Conservation (phyloP, 1,284 basidiomycete species). For the Ustanciosporium gigantosporum region DNA sequence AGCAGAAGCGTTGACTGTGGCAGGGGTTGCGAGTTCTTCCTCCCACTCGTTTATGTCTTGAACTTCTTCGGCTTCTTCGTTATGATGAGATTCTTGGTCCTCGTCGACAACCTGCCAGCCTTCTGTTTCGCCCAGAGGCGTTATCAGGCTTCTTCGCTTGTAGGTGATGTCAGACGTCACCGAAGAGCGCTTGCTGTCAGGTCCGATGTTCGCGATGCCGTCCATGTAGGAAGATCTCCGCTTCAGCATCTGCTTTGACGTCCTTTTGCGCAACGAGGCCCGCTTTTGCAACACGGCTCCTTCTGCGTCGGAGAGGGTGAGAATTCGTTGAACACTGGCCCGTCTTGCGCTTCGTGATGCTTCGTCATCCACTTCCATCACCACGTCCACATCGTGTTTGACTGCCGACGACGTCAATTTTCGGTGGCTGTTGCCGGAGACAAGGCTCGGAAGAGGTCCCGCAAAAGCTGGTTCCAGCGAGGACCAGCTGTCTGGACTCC, state of each 20-base stretch:
- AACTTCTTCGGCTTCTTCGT: slow-evolving; percentile 1
- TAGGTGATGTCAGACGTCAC: slow-evolving; percentile 1
- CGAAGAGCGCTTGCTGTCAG: slow-evolving; percentile 13
- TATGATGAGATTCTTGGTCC: slow-evolving; percentile 4
- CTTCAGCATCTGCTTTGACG: slow-evolving; percentile 6
- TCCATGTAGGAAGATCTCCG: slow-evolving; percentile 12
- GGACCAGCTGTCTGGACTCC: slow-evolving; percentile 13
- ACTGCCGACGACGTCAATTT: not conserved
- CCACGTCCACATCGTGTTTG: not conserved
- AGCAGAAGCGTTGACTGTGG: too few relatives aligned
- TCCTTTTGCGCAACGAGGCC: slow-evolving; percentile 2
- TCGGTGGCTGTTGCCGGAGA: not conserved
- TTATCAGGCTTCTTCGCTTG: slow-evolving; percentile 5
- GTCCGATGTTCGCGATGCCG: not conserved
- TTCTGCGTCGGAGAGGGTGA: slow-evolving; percentile 16
- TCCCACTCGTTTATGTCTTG: slow-evolving; percentile 3
- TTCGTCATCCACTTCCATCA: not conserved
- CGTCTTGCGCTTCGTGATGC: not conserved
- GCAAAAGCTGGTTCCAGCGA: slow-evolving; percentile 5
- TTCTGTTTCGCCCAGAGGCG: slow-evolving; percentile 2
- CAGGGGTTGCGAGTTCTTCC: too few relatives aligned
- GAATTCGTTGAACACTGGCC: slow-evolving; percentile 20
- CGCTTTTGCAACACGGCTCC: slow-evolving; percentile 5
- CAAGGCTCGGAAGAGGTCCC: slow-evolving; percentile 12
- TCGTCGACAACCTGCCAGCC: slow-evolving; percentile 13